Evolutionary conservation across 2,329 filamentous ascomycete species (phyloP).

Genomic region (Westerdykella sp.): DNA sequence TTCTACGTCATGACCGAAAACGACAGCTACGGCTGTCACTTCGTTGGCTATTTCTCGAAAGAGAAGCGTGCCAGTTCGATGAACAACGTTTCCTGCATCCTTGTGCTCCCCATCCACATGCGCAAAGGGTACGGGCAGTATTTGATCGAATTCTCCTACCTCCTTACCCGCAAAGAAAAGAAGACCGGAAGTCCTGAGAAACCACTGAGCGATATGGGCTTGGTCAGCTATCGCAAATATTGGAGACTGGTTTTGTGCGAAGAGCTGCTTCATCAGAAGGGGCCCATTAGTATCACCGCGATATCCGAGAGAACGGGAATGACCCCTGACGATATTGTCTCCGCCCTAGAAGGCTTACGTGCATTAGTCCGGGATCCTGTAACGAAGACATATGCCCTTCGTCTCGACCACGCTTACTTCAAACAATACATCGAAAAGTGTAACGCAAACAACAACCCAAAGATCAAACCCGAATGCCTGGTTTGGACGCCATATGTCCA

Average conservation of each 20-base stretch:
- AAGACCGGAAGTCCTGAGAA: constrained; percentile 97
- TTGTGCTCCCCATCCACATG: constrained; percentile 93
- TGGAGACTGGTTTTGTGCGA: constrained; percentile 87
- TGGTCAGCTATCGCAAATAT: constrained; percentile 96
- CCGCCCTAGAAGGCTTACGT: constrained; percentile 81
- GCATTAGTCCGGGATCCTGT: constrained; percentile 84
- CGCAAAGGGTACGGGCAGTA: constrained; percentile 95
- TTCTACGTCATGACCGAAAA: constrained; percentile 98
- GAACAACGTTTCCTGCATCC: constrained; percentile 96
- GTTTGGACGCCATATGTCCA: constrained; percentile 98
- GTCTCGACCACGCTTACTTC: constrained; percentile 80
- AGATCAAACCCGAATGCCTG: constrained; percentile 70
- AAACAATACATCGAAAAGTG: constrained; percentile 82
- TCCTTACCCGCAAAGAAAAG: constrained; percentile 84
- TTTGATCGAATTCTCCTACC: constrained; percentile 96
- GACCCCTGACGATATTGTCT: constrained; percentile 93
- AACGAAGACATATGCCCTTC: constrained; percentile 81
- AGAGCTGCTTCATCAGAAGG: constrained; percentile 63
- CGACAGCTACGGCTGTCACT: constrained; percentile 85
- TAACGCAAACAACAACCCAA: constrained; percentile 82
- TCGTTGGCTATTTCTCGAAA: constrained; percentile 99
- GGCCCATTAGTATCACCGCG: constrained; percentile 50
- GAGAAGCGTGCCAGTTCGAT: constrained; percentile 91
- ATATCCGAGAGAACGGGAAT: constrained; percentile 89
- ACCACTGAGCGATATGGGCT: constrained; percentile 92